Base-by-base conservation (phyloP, 352 stramenopile genomes). In the Globisporangium acanthophoron region DNA sequence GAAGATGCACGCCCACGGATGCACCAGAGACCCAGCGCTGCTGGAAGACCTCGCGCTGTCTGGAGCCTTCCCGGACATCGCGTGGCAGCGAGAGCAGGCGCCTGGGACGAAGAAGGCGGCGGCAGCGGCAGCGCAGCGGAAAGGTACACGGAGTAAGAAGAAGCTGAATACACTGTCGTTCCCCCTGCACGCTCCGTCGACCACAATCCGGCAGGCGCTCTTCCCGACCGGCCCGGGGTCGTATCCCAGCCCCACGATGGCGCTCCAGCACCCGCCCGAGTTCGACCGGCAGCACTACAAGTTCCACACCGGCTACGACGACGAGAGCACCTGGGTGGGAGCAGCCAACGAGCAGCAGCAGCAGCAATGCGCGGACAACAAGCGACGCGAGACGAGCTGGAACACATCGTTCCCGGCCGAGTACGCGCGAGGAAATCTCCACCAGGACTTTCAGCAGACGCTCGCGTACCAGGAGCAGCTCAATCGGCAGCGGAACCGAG, bases 321-420 rank as follows among this genome's bases (percentile, higher is more conserved):
- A 69, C 16, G 61, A 20, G 7, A 39, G 9, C 21, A 48, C 11
- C 43, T 24, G 18, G 18, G 43, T n/a, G 51, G 35, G 5, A 20
- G 54, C 7, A 20, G 54, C 70, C 15, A 54, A 46, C 16, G 62
- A 54, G 8, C 29, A 27, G 8, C 40, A 37, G 33, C 33, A 65
- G 37, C 45, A 66, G 9, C 31, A 59, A 12, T 48, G 63, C 43
- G n/a, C 66, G 20, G 73, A 77, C 49, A 54, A 68, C 40, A 81
- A 78, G 61, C 74, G 70, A 45, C 80, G 78, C 9, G 78, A 91
- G 58, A 79, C 83, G 58, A 71, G 80, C 18, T 91, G 80, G 80
- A 85, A 73, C 56, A 87, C 78, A 24, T 88, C 78, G 1, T 91
- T 73, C 43, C 78, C 78, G 29, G 78, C 78, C 18, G 80, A 91